A percentile compares a stretch with the other conserved stretches of the same genome.
Conservation (phyloP, 257 asterid species). For the Anisodus acutangulus region DNA sequence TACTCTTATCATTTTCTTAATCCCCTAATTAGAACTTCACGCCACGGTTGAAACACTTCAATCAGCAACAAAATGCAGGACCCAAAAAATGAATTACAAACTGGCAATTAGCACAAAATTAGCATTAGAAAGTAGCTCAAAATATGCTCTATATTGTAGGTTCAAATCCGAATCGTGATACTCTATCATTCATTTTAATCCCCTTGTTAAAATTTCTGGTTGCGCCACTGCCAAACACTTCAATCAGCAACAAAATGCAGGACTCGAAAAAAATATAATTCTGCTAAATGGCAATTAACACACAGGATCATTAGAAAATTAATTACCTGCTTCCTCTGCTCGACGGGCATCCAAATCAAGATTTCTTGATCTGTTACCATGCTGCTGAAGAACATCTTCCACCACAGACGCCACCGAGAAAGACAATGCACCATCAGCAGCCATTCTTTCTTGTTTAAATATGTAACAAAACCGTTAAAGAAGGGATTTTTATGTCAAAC, state of each 20-base stretch:
- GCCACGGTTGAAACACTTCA: background rate
- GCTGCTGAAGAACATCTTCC: constrained; percentile 97
- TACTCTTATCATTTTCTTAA: background rate
- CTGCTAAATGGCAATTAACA: background rate
- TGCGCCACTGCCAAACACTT: background rate
- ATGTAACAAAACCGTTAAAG: background rate
- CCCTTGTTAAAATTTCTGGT: background rate
- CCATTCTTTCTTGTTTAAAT: constrained; percentile 55
- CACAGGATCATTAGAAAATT: constrained; percentile 28
- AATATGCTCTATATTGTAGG: background rate
- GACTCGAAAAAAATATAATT: background rate
- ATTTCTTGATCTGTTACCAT: constrained; percentile 68
- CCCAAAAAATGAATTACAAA: background rate
- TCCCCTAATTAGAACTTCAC: background rate
- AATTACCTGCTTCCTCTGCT: constrained; percentile 91
- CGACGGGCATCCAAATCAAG: constrained; percentile 93
- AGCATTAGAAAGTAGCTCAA: background rate
- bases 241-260: constrained; percentile 16
- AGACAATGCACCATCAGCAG: constrained; percentile 49
- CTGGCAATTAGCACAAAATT: background rate
- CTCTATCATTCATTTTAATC: background rate
- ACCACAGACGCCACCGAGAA: constrained; percentile 91
- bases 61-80: background rate
- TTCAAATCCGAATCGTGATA: background rate
- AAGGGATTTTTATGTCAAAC: constrained; percentile 5